These are phyloP conservation scores for Lithospermum erythrorhizon DNA, from an alignment of 257 asterid species.

Conservation along the genomic window DNA sequence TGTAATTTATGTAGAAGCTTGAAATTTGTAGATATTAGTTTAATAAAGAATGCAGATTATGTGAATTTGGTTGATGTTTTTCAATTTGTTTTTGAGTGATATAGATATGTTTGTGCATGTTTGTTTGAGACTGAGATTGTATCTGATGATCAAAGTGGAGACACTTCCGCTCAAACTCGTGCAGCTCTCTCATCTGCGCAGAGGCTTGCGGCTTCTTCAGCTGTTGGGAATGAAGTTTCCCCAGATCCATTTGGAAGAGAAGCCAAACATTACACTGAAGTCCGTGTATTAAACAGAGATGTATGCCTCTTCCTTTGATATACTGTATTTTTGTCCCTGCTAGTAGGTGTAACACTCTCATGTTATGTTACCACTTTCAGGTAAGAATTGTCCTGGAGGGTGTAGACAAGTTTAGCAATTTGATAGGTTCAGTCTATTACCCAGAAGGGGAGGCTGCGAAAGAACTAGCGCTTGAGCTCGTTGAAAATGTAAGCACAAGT, in stretches of 20 bases:
- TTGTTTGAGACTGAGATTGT: conserved; percentile 21
- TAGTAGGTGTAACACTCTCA: background rate
- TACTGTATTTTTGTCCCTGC: background rate
- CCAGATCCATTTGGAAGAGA: conserved; percentile 89
- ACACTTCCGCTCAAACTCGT: conserved; percentile 41
- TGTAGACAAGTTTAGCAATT: conserved; percentile 81
- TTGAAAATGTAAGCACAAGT: conserved; percentile 57
- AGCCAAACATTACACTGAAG: conserved; percentile 93
- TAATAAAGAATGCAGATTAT: too few relatives aligned
- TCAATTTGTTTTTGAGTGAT: too few relatives aligned
- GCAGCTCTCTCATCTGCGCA: conserved; percentile 86
- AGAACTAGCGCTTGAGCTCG: conserved; percentile 84
- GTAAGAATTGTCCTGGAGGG: conserved; percentile 93
- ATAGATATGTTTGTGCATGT: too few relatives aligned
- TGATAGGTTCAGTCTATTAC: conserved; percentile 79
- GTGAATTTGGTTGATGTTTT: too few relatives aligned
- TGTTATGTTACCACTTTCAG: conserved; percentile 31
- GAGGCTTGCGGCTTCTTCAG: conserved; percentile 65
- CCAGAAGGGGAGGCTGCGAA: conserved; percentile 85
- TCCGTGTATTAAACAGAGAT: conserved; percentile 85
- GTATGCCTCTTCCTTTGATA: conserved; percentile 30
- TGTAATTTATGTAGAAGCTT: too few relatives aligned
- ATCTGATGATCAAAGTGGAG: conserved; percentile 62
- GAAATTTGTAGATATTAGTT: too few relatives aligned
- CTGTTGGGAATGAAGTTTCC: conserved; percentile 49